Evolutionary conservation across 2,329 filamentous ascomycete species (phyloP).

Genomic region (Paracoccidioides brasiliensis): DNA sequence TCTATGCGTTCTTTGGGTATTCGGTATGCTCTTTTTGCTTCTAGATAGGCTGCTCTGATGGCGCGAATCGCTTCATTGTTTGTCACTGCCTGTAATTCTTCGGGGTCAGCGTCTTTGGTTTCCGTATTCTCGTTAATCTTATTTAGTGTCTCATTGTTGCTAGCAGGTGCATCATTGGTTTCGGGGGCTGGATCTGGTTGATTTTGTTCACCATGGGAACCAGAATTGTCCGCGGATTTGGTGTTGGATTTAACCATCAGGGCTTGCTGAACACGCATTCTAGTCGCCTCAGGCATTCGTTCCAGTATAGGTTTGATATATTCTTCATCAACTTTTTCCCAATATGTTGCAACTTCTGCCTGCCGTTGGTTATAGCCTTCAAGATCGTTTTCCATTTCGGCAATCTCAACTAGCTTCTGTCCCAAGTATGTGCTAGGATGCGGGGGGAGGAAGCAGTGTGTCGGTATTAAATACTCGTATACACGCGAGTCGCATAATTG

Average conservation of each 20-base stretch:
- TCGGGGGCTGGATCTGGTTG: neutral
- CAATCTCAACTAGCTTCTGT: conserved; percentile 65
- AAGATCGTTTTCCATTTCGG: conserved; percentile 58
- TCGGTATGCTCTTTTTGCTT: conserved; percentile 74
- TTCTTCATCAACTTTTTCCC: conserved; percentile 68
- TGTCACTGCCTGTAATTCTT: conserved; percentile 23
- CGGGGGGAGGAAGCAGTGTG: conserved; percentile 81
- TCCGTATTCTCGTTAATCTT: conserved; percentile 8
- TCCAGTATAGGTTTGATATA: conserved; percentile 58
- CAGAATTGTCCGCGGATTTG: conserved; percentile 6
- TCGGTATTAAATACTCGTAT: conserved; percentile 95
- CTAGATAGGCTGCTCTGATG: conserved; percentile 68
- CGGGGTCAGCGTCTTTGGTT: conserved; percentile 9
- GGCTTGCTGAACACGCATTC: conserved; percentile 28
- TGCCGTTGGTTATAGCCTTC: conserved; percentile 57
- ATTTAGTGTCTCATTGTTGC: conserved; percentile 11
- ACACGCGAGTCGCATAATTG: conserved; percentile 87
- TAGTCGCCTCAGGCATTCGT: conserved; percentile 29
- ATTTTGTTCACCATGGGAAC: conserved; percentile 4
- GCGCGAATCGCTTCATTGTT: conserved; percentile 55
- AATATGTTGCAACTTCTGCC: conserved; percentile 67
- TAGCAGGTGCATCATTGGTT: neutral
- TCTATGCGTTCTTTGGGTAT: conserved; percentile 58
- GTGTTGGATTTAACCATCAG: conserved; percentile 22
- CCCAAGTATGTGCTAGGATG: conserved; percentile 80